A percentile compares a stretch with the other conserved stretches of the same genome.
Conservation (phyloP, 169 alveolate genomes). For the Cyclospora cayetanensis region DNA sequence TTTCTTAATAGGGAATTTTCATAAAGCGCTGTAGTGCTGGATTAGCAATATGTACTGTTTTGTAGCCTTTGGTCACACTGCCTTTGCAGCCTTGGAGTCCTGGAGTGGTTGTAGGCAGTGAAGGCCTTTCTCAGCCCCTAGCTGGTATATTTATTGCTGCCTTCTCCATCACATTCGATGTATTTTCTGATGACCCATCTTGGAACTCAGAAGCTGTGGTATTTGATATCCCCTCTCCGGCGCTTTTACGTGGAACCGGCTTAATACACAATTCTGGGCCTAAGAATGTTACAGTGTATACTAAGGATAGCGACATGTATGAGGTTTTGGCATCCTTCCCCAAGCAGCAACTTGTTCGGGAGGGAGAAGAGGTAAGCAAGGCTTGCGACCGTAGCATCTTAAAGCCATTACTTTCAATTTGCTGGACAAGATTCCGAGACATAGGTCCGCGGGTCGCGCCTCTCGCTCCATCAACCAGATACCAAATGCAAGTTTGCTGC, state of each 20-base stretch:
- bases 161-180: constrained; percentile 9
- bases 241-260: constrained; percentile 23
- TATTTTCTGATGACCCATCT: constrained; percentile 52
- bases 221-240: constrained; percentile 48
- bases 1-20: too few species aligned
- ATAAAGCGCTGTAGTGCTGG: too few species aligned
- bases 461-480: neutral
- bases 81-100: constrained; percentile 66
- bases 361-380: constrained; percentile 42
- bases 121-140: constrained; percentile 22
- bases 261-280: neutral
- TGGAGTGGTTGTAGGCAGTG: constrained; percentile 52
- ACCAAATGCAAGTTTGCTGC: too few species aligned
- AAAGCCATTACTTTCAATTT: neutral
- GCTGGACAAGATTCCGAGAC: too few species aligned
- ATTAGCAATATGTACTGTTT: too few species aligned
- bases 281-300: constrained; percentile 5
- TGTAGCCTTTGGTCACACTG: too few species aligned
- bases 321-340: constrained; percentile 30
- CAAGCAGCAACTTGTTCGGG: constrained; percentile 54
- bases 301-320: constrained; percentile 18
- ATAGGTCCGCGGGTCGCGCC: neutral
- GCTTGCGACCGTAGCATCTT: neutral
- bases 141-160: constrained; percentile 21
- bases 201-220: constrained; percentile 5